Evolutionary conservation across 2,329 filamentous ascomycete genomes (phyloP), one percentile per base, ranked within the genome.

Genomic region (Arthrobotrys sphaeroides): DNA sequence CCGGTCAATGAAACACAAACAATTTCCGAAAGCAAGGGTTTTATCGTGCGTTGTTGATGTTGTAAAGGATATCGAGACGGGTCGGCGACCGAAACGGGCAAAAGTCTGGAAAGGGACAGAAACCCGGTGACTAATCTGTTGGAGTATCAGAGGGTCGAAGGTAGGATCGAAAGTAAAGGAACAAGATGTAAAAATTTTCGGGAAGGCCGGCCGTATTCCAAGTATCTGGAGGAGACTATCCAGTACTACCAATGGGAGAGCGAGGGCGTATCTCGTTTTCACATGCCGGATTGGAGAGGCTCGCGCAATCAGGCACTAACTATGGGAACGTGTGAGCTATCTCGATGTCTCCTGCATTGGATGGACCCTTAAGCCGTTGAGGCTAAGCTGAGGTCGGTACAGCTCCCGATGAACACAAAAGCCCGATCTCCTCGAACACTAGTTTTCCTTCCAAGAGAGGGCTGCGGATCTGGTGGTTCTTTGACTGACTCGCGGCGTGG

Each of bases 401-500:
- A 28, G 55, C 45, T 70, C 57, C 66, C 60, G 68, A 66, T 66
- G 60, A 51, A 40, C 36, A 53, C 31, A 22, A 73, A 67, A 59
- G 3, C 31, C n/a, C 47, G 47, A 59, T 43, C 24, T 38, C 28
- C 7, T 53, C 33, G 38, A 47, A 42, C 20, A 24, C 53, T 18
- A 40, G 40, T 51, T 51, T 31, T 26, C 12, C 36, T 59, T 12
- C 43, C 31, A 16, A 38, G 24, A n/a, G n/a, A 59, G 18, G 53
- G 47, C 47, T 51, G 31, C 33, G 47, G 20, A 53, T 31, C 6
- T 16, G 31, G 16, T 53, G 24, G n/a, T n/a, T 16, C 16, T n/a
- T 6, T 43, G 40, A 43, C 40, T 43, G 51, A 38, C 60, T 33
- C 26, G 26, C 47, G 13, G 18, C 9, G 16, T 24, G 12, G 4